Base-by-base conservation (phyloP, 768 basidiomycete genomes). In the Leccinum ochraceum region DNA sequence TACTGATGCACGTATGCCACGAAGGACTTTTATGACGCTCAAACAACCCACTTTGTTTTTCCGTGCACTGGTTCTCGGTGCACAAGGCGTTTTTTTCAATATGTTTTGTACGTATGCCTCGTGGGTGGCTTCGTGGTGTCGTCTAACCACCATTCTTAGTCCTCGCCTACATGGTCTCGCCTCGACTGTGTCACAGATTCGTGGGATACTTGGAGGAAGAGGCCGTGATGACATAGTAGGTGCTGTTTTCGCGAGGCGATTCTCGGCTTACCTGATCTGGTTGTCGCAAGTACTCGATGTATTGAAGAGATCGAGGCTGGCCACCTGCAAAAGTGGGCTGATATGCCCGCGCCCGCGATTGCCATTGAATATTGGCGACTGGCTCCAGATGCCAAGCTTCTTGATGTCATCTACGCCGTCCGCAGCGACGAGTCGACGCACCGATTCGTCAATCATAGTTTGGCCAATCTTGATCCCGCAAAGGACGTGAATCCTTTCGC, bases 331-430 rank as follows among this genome's bases (percentile, higher is more conserved):
- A 86, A 88, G 70, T 95, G 94, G 92, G 78, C 81, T 32, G 78
- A 89, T 69, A 75, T 80, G 68, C 83, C 89, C 39, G 92, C 94
- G 6, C 95, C 95, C 0, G 79, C 84, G 67, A 96, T 98, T 71
- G 90, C 95, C 8, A 94, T 92, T 63, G 95, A 98, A 71, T 98
- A 98, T 75, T 98, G 96, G 94, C 85, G 94, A 24, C 80, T 96
- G 34, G 70, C 74, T 3, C 76, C 83, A 3, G 72, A 89, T 66
- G 90, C 94, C 0, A 94, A 84, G 67, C 77, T 98, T 60, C 78
- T 93, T 20, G 96, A 98, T 67, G 89, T 96, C 52, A 81, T 98
- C 53, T 92, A 92, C 69, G 94, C 94, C 36, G 92, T 98, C 36
- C 84, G 95, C 67, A 93, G 92, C 16, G 95, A 98, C 74, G 95